A percentile compares a stretch with the other conserved stretches of the same genome.
These are phyloP conservation scores for Coelastrella sp. DNA, from an alignment of 139 green algal genomes.

Conservation along the genomic window DNA sequence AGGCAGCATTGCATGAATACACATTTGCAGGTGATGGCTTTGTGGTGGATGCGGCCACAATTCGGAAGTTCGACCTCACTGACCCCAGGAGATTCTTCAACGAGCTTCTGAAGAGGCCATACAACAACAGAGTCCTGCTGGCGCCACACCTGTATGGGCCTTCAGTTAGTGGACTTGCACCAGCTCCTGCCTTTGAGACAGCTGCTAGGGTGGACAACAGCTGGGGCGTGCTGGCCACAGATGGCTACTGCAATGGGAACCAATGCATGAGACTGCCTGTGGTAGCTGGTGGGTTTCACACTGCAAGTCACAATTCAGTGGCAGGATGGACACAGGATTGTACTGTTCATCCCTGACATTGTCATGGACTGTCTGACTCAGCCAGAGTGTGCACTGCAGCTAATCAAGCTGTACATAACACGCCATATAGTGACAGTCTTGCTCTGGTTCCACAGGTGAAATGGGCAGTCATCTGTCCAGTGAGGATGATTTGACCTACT, in stretches of 20 bases:
- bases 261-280: conserved; percentile 37
- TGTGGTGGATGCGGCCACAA: conserved; percentile 18
- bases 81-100: conserved; percentile 36
- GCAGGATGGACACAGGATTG: too few species aligned
- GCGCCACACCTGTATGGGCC: conserved; percentile 34
- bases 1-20: background rate
- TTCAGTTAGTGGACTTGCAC: background rate
- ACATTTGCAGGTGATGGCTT: conserved; percentile 26
- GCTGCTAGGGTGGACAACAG: conserved; percentile 17
- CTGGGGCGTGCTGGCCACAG: conserved; percentile 24
- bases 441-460: conserved; percentile 9
- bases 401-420: too few species aligned
- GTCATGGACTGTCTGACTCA: too few species aligned
- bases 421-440: too few species aligned
- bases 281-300: conserved; percentile 22
- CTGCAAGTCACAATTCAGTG: too few species aligned
- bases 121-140: conserved; percentile 25
- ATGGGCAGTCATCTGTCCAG: conserved; percentile 24
- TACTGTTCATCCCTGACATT: too few species aligned
- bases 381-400: too few species aligned
- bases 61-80: background rate
- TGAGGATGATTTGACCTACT: conserved; percentile 19
- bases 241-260: conserved; percentile 36
- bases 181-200: background rate
- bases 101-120: conserved; percentile 21